Conservation (phyloP, 345 rosid species). For the Citrus hindsii region DNA sequence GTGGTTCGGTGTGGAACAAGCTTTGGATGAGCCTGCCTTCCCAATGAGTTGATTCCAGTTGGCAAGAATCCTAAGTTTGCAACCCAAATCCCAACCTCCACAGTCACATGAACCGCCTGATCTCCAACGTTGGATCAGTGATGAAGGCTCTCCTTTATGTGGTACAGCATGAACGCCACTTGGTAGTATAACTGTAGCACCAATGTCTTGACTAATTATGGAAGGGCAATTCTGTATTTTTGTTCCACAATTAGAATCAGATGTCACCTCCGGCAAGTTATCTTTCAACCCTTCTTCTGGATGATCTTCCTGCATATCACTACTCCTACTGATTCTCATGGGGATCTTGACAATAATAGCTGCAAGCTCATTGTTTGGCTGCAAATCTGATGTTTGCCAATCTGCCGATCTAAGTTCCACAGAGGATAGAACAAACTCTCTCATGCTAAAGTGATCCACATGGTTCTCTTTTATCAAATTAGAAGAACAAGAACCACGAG, state of each 20-base stretch:
- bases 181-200: conserved; percentile 77
- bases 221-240: conserved; percentile 21
- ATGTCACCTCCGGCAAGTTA: conserved; percentile 11
- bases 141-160: conserved; percentile 81
- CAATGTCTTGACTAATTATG: conserved; percentile 26
- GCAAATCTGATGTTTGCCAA: conserved; percentile 40
- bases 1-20: conserved; percentile 33
- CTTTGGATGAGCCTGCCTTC: conserved; percentile 30
- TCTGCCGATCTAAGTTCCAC: conserved; percentile 45
- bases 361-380: conserved; percentile 76
- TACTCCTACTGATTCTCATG: conserved; percentile 14
- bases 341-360: conserved; percentile 78
- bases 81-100: conserved; percentile 98
- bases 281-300: conserved; percentile 20
- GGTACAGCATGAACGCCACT: conserved; percentile 84
- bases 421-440: conserved; percentile 70
- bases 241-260: conserved; percentile 7
- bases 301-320: conserved; percentile 12
- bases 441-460: conserved; percentile 30
- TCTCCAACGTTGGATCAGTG: conserved; percentile 85
- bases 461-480: conserved; percentile 20
- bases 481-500: conserved; percentile 46
- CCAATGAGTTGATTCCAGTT: conserved; percentile 31
- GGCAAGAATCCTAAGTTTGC: conserved; percentile 65
- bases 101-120: conserved; percentile 96